Base-by-base conservation (phyloP, 345 rosid species). In the Atalantia buxifolia region DNA sequence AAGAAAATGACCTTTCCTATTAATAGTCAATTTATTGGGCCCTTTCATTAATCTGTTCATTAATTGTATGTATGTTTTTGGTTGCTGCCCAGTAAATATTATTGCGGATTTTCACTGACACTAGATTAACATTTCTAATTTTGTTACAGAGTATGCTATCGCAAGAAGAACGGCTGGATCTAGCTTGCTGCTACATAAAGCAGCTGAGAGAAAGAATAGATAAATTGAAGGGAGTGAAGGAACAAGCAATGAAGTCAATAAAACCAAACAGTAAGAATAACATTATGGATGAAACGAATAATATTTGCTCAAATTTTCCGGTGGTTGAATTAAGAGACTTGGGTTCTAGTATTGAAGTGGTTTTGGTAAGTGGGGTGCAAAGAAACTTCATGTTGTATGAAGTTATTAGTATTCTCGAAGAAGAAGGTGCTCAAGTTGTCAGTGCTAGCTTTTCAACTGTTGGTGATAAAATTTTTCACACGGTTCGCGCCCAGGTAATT, bases 341-440 rank as follows among this genome's bases (percentile, higher is more conserved):
- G 72, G 92, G 85, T 36, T 75, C 86, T 0, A 78, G 76, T 75
- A 79, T 90, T n/a, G 86, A 88, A 74, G 77, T 88, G 63, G 53
- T 81, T 38, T 18, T 88, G 77, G 75, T 87, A 1, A 88, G 84
- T 35, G 84, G 88, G 22, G 19, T 82, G 75, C 76, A 81, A 24
- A 89, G 78, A 69, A 86, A 81, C 71, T 89, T 82, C 81, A 81
- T 74, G 84, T 35, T 86, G 2, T 76, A 66, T 69, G 81, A 89
- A 83, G 85, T 80, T 12, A 83, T 88, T 5, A 69, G 75, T 38
- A 80, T 88, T 70, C 80, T 90, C 12, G 79, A 87, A 21, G 84
- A 88, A 72, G 94, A 88, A 88, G 94, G 94, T 40, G 90, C 88
- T 63, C 84, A 86, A 72, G 92, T 90, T 66, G 84, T 87, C 19